Evolutionary conservation across 1,139 yeast genomes (phyloP).

Genomic region (Suhomyces bribrorum): DNA sequence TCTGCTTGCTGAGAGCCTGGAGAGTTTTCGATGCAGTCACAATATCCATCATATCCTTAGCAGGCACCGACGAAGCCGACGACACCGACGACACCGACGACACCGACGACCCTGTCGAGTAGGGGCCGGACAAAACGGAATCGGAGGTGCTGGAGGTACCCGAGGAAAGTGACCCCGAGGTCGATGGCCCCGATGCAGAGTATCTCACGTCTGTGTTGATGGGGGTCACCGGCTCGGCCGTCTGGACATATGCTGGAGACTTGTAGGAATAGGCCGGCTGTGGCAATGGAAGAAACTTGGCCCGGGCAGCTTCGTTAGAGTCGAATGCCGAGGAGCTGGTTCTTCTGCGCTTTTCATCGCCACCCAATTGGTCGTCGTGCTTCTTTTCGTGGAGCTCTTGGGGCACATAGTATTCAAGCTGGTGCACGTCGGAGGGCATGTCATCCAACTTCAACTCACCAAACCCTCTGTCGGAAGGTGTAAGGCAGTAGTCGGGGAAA

Average conservation of each 20-base stretch:
- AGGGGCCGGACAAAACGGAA: no score
- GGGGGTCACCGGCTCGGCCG: conserved; percentile 10
- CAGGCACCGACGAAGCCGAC: not conserved
- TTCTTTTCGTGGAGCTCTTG: conserved; percentile 4
- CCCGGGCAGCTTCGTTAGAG: conserved; percentile 1
- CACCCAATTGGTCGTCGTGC: conserved; percentile 1
- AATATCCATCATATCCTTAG: conserved; percentile 32
- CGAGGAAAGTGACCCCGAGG: not conserved
- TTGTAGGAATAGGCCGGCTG: conserved; percentile 8
- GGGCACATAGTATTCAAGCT: conserved; percentile 9
- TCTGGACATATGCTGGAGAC: conserved; percentile 6
- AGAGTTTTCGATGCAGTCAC: conserved; percentile 45
- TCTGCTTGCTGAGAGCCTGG: conserved; percentile 30
- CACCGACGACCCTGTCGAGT: conserved; percentile 1
- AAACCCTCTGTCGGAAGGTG: conserved; percentile 65
- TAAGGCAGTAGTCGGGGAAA: conserved; percentile 71
- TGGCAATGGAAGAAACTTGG: conserved; percentile 9
- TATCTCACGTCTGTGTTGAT: conserved; percentile 4
- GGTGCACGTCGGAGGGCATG: conserved; percentile 10
- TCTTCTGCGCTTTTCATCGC: conserved; percentile 7
- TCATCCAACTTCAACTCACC: conserved; percentile 58
- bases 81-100: conserved; percentile 6
- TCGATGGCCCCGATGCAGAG: not conserved
- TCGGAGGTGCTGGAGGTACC: no score
- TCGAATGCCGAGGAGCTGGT: conserved; percentile 8